Conservation (phyloP, 306 rosid genomes). For the Mimosa pudica region DNA sequence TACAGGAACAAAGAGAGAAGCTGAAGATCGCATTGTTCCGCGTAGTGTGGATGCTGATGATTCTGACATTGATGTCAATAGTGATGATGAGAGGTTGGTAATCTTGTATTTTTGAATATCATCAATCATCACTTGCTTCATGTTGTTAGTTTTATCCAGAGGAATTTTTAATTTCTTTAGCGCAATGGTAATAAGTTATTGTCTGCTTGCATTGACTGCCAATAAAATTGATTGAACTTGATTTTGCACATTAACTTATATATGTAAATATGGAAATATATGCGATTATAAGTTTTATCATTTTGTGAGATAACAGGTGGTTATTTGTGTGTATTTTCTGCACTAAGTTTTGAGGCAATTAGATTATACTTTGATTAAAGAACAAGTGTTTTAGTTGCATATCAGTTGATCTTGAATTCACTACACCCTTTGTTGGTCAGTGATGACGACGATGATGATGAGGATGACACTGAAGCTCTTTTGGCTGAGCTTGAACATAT, state of each 20-base stretch:
- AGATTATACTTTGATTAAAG: no score
- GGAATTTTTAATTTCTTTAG: not conserved
- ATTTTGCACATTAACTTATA: not conserved
- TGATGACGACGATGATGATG: slow-evolving; percentile 56
- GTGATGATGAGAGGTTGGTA: slow-evolving; percentile 83
- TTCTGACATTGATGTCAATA: slow-evolving; percentile 88
- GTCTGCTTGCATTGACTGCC: not conserved
- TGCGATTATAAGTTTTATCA: not conserved
- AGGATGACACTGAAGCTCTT: slow-evolving; percentile 88
- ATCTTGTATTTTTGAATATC: slow-evolving; percentile 2
- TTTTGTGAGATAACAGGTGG: not conserved
- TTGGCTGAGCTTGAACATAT: slow-evolving; percentile 97
- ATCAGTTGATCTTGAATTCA: not conserved
- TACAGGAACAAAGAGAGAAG: slow-evolving; percentile 71
- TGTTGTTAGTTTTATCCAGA: not conserved
- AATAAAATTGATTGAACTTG: slow-evolving; percentile 15
- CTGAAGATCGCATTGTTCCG: slow-evolving; percentile 79
- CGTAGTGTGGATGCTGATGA: slow-evolving; percentile 94
- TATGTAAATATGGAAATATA: not conserved
- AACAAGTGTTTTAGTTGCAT: not conserved
- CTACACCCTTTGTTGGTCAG: slow-evolving; percentile 19
- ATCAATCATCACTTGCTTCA: not conserved
- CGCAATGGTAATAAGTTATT: not conserved
- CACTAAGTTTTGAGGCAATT: not conserved
- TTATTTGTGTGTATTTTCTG: not conserved